These are phyloP conservation scores for Zygotorulaspora sp. DNA, from an alignment of 805 yeast species.

Conservation along the genomic window DNA sequence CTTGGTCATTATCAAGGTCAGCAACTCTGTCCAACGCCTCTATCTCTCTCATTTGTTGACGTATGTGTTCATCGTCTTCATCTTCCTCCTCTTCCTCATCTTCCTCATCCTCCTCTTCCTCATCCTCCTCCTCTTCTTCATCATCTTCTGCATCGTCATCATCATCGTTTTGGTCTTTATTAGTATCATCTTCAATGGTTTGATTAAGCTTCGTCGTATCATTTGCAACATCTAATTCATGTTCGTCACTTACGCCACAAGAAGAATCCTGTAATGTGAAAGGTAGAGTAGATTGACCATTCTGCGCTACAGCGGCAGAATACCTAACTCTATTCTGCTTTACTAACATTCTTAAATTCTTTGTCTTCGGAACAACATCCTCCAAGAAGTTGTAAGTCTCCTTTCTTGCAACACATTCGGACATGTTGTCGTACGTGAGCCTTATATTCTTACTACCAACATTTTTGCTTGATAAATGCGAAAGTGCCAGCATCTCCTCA, in stretches of 20 bases:
- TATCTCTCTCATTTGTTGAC: conserved; percentile 19
- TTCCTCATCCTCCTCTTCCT: conserved; percentile 13
- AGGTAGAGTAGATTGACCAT: conserved; percentile 17
- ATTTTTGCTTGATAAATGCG: conserved; percentile 18
- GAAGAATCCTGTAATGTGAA: conserved; percentile 7
- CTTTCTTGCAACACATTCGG: conserved; percentile 18
- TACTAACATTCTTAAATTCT: conserved; percentile 19
- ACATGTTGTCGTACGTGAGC: conserved; percentile 23
- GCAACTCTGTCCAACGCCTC: conserved; percentile 19
- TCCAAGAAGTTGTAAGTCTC: conserved; percentile 24
- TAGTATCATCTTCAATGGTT: conserved; percentile 7
- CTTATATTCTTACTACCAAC: conserved; percentile 16
- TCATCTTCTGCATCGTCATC: conserved; percentile 17
- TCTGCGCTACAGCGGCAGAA: conserved; percentile 12
- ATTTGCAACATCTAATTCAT: neutral
- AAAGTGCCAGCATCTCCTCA: conserved; percentile 23
- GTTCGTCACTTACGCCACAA: neutral
- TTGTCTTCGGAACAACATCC: conserved; percentile 26
- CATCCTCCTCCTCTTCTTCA: conserved; percentile 18
- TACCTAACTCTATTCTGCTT: conserved; percentile 24
- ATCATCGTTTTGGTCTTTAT: conserved; percentile 3
- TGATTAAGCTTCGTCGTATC: too few relatives aligned
- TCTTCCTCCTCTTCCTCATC: conserved; percentile 16
- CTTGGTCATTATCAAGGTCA: conserved; percentile 16
- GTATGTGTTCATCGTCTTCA: conserved; percentile 5